Conservation (phyloP, 129 eudicot genomes). For the Pittosporum tobira region DNA sequence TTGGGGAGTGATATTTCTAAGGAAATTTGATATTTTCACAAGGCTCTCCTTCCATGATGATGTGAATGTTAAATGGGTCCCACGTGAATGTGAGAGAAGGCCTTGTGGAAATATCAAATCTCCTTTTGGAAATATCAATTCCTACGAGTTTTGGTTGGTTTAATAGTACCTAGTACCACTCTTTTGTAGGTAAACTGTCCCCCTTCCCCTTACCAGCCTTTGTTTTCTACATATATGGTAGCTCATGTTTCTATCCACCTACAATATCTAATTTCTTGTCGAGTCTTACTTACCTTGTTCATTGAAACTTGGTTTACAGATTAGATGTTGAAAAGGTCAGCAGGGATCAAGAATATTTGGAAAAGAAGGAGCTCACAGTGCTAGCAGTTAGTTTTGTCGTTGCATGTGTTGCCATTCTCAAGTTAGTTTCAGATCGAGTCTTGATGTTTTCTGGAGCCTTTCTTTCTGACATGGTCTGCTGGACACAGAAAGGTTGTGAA, state of each 20-base stretch:
- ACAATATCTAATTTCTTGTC: not conserved
- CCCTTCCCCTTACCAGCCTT: not conserved
- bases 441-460: slow-evolving; percentile 15
- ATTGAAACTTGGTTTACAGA: slow-evolving; percentile 28
- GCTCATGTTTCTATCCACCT: not conserved
- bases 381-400: slow-evolving; percentile 50
- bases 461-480: slow-evolving; percentile 9
- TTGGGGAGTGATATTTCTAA: too few species aligned
- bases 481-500: slow-evolving; percentile 30
- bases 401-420: slow-evolving; percentile 43
- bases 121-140: too few species aligned
- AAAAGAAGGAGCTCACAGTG: slow-evolving; percentile 58
- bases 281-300: not conserved
- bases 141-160: not conserved
- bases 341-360: slow-evolving; percentile 58
- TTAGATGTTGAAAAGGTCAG: slow-evolving; percentile 53
- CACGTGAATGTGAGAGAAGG: too few species aligned
- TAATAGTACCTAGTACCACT: not conserved
- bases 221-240: not conserved
- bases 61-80: too few species aligned
- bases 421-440: slow-evolving; percentile 36
- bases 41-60: too few species aligned
- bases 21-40: too few species aligned
- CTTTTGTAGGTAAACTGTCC: not conserved
- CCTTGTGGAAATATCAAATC: too few species aligned